phyloP scores from a whole-genome alignment of 2,329 filamentous ascomycete genomes.

The Pestalotiopsis sp. region DNA sequence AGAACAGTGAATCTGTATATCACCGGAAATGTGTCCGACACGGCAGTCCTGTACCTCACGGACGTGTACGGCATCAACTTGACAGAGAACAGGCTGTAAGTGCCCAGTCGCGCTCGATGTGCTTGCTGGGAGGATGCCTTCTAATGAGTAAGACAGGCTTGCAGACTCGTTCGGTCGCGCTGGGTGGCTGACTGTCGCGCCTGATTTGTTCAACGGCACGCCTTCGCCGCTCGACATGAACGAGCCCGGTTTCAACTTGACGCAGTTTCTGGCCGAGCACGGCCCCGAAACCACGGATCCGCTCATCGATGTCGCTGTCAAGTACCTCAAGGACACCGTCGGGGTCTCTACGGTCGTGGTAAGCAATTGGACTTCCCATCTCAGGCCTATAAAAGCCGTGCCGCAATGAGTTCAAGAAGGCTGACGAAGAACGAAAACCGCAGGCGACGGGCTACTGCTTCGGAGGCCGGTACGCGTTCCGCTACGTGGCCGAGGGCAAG shows the following conservation, averaged over 20 bases:
- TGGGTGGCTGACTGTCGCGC: conserved; percentile 34
- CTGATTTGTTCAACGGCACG: conserved; percentile 34
- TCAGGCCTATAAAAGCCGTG: too few species aligned
- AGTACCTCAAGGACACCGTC: conserved; percentile 45
- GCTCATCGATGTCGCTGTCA: conserved; percentile 47
- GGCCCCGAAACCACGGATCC: conserved; percentile 42
- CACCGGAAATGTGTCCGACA: conserved; percentile 25
- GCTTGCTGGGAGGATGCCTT: too few species aligned
- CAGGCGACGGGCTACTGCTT: conserved; percentile 63
- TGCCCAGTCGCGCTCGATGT: not conserved
- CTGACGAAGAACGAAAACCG: not conserved
- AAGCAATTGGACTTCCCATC: not conserved
- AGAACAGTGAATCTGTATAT: conserved; percentile 33
- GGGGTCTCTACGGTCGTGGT: conserved; percentile 55
- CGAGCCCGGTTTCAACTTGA: conserved; percentile 24
- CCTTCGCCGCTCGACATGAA: conserved; percentile 32
- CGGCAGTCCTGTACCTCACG: conserved; percentile 33
- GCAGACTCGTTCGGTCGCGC: conserved; percentile 38
- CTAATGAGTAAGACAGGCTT: conserved; percentile 20
- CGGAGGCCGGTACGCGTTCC: conserved; percentile 59
- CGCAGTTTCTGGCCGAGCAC: conserved; percentile 37
- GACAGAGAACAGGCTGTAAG: conserved; percentile 29
- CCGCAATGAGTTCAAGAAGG: too few species aligned
- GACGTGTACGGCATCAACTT: conserved; percentile 35
- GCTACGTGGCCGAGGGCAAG: conserved; percentile 52